Conservation (phyloP, 495 filamentous ascomycete genomes). For the Aspergillus biplanus region DNA sequence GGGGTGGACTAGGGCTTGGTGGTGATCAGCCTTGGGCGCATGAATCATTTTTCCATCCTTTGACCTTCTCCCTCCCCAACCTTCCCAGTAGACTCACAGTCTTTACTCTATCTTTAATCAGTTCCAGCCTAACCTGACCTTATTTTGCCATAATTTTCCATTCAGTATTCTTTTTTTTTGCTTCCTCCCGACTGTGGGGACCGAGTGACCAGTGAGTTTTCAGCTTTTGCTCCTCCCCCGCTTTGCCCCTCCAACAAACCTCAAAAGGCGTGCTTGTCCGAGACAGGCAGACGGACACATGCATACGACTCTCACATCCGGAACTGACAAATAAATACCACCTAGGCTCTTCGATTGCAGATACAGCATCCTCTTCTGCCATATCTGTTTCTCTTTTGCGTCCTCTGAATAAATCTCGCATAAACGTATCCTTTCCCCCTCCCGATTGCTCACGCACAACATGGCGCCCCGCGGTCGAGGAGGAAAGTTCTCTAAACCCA, state of each 20-base stretch:
- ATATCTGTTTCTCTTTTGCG: too few relatives aligned
- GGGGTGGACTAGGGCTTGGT: background rate
- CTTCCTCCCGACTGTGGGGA: background rate
- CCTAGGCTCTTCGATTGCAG: too few relatives aligned
- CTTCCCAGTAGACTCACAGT: background rate
- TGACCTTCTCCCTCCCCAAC: background rate
- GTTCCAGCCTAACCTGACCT: background rate
- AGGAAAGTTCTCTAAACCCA: conserved; percentile 93
- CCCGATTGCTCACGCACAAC: conserved; percentile 19
- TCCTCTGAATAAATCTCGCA: background rate
- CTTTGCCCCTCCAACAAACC: conserved; percentile 10
- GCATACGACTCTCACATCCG: background rate
- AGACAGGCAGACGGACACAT: conserved; percentile 13
- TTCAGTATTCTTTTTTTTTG: background rate
- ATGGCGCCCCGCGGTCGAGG: conserved; percentile 69
- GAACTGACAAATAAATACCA: too few relatives aligned
- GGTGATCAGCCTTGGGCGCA: background rate
- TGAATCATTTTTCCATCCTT: background rate
- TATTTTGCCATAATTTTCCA: background rate
- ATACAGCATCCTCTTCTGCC: too few relatives aligned
- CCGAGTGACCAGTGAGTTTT: background rate
- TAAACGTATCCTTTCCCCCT: conserved; percentile 1
- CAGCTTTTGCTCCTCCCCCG: background rate
- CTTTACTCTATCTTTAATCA: background rate
- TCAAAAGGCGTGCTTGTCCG: background rate